phyloP scores from a whole-genome alignment of 176 grass and related monocot species.

The Zoysia japonica region DNA sequence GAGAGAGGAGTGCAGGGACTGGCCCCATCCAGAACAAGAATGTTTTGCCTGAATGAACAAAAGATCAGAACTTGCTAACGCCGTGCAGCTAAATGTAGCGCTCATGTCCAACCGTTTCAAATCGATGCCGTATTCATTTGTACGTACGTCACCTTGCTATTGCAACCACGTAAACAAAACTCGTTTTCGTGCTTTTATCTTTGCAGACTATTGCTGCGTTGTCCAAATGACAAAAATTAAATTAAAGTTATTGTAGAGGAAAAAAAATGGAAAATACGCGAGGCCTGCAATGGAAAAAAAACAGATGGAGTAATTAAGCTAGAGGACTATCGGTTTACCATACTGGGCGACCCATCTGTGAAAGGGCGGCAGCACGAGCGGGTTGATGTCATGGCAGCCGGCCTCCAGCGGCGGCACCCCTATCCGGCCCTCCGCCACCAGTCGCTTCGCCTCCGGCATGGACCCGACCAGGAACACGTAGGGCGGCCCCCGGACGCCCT shows the following conservation, averaged over 20 bases:
- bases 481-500: conserved; percentile 48
- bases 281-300: too few relatives aligned
- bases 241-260: too few relatives aligned
- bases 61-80: too few relatives aligned
- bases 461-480: conserved; percentile 47
- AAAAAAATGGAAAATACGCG: too few relatives aligned
- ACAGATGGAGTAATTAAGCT: background rate
- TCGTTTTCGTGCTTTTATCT: too few relatives aligned
- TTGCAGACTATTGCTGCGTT: too few relatives aligned
- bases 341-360: conserved; percentile 40
- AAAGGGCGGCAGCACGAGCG: conserved; percentile 27
- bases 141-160: too few relatives aligned
- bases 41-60: conserved; percentile 28
- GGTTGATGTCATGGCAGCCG: conserved; percentile 40
- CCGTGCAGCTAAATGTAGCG: too few relatives aligned
- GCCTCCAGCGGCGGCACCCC: conserved; percentile 33
- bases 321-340: background rate
- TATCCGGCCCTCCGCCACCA: conserved; percentile 20
- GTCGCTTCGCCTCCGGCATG: conserved; percentile 36
- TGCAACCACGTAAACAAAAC: too few relatives aligned
- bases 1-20: conserved; percentile 34
- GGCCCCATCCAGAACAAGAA: conserved; percentile 60
- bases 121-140: too few relatives aligned
- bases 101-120: too few relatives aligned
- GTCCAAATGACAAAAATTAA: too few relatives aligned